Evolutionary conservation across 495 filamentous ascomycete species (phyloP).

Genomic region (Podospora australis): DNA sequence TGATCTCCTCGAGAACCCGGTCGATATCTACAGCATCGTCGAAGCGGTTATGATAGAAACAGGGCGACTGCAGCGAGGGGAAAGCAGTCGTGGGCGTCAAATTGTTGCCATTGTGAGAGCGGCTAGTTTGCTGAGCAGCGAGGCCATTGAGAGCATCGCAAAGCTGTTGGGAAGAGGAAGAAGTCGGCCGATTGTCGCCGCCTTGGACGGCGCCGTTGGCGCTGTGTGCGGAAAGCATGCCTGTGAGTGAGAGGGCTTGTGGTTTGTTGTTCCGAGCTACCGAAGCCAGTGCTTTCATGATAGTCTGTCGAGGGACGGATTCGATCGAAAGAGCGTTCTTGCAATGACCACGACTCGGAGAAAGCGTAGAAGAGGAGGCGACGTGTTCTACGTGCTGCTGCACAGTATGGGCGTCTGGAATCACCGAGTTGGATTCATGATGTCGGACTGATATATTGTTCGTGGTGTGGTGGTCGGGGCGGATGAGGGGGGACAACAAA

Average conservation of each 20-base stretch:
- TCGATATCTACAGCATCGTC: slow-evolving; percentile 94
- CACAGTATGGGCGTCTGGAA: slow-evolving; percentile 5
- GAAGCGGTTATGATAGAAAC: slow-evolving; percentile 95
- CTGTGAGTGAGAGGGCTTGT: slow-evolving; percentile 48
- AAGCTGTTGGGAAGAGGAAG: slow-evolving; percentile 53
- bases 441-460: slow-evolving; percentile 2
- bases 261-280: slow-evolving; percentile 56
- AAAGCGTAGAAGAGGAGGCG: slow-evolving; percentile 4
- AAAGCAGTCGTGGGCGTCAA: slow-evolving; percentile 57
- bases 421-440: slow-evolving; percentile 1
- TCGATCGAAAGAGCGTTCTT: slow-evolving; percentile 63
- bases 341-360: slow-evolving; percentile 42
- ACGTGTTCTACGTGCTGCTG: not conserved
- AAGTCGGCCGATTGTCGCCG: slow-evolving; percentile 42
- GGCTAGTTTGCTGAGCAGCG: slow-evolving; percentile 36
- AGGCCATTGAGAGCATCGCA: slow-evolving; percentile 59
- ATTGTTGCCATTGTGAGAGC: slow-evolving; percentile 23
- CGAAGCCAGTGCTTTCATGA: slow-evolving; percentile 82
- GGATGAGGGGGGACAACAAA: not conserved
- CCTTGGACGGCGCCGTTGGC: slow-evolving; percentile 31
- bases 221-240: slow-evolving; percentile 41
- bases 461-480: no score
- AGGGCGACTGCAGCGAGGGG: slow-evolving; percentile 73
- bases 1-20: slow-evolving; percentile 90
- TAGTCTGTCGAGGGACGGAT: slow-evolving; percentile 72